Percentiles rank a stretch among this genome's conserved stretches.
Conservation (phyloP, 129 eudicot genomes). For the Pseudognaphalium luteoalbum region DNA sequence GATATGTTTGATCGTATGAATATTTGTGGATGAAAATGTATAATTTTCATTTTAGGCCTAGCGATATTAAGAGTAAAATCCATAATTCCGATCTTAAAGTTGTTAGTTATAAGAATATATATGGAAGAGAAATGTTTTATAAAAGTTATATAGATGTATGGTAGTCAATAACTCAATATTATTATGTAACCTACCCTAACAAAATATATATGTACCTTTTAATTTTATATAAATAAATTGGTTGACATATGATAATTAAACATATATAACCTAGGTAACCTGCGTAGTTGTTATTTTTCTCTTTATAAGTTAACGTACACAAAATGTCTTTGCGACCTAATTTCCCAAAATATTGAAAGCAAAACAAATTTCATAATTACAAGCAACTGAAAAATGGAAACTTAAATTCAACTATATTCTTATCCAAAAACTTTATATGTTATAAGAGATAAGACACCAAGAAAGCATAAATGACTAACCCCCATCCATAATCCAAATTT, state of each 20-base stretch:
- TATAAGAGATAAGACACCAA: not conserved
- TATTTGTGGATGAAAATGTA: too few relatives aligned
- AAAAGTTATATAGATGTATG: too few relatives aligned
- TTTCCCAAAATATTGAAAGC: constrained; percentile 18
- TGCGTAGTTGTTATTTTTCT: not conserved
- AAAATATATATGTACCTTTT: too few relatives aligned
- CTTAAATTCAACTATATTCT: constrained; percentile 1
- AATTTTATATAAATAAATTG: too few relatives aligned
- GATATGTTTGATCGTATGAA: too few relatives aligned
- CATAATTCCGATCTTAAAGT: too few relatives aligned
- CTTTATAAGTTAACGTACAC: not conserved
- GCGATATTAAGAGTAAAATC: too few relatives aligned
- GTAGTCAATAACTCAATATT: too few relatives aligned
- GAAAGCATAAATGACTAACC: not conserved
- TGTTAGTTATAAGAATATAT: too few relatives aligned
- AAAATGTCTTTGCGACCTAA: not conserved
- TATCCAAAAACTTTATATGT: not conserved
- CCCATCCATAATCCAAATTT: not conserved
- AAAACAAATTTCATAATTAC: constrained; percentile 11
- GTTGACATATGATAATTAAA: not conserved
- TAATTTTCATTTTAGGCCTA: too few relatives aligned
- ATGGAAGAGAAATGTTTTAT: too few relatives aligned
- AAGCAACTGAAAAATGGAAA: constrained; percentile 16
- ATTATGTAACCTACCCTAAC: too few relatives aligned
- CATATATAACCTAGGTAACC: constrained; percentile 3